Conservation (phyloP, 805 yeast genomes). For the Kodamaea kaohsiungensis region DNA sequence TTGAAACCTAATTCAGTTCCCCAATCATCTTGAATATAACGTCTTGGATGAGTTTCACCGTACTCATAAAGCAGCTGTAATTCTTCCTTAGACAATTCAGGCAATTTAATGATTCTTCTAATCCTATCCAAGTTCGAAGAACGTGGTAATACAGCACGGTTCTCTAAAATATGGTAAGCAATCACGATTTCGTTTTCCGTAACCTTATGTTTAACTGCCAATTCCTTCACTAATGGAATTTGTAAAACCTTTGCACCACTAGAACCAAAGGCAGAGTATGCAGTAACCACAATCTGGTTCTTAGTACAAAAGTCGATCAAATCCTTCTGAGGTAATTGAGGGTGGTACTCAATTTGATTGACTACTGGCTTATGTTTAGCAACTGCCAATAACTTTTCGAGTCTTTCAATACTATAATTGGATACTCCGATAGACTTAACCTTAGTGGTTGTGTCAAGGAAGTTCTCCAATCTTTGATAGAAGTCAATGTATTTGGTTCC, state of each 20-base stretch:
- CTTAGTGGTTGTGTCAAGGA: conserved; percentile 30
- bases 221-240: conserved; percentile 46
- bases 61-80: conserved; percentile 30
- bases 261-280: conserved; percentile 67
- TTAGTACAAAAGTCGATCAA: conserved; percentile 38
- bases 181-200: conserved; percentile 57
- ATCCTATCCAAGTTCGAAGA: conserved; percentile 70
- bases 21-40: conserved; percentile 37
- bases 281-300: conserved; percentile 45
- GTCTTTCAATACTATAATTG: conserved; percentile 41
- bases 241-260: conserved; percentile 64
- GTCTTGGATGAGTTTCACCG: conserved; percentile 30
- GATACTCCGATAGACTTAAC: conserved; percentile 60
- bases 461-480: conserved; percentile 31
- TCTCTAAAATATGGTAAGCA: conserved; percentile 63
- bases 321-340: conserved; percentile 39
- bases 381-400: conserved; percentile 34
- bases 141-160: conserved; percentile 66
- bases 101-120: conserved; percentile 33
- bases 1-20: conserved; percentile 38
- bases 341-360: conserved; percentile 49
- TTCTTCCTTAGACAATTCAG: conserved; percentile 40
- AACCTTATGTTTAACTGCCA: conserved; percentile 59
- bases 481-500: conserved; percentile 33
- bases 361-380: conserved; percentile 50